These are phyloP conservation scores for Fusarium sublunatum DNA, from an alignment of 2,329 filamentous ascomycete species.

Conservation along the genomic window DNA sequence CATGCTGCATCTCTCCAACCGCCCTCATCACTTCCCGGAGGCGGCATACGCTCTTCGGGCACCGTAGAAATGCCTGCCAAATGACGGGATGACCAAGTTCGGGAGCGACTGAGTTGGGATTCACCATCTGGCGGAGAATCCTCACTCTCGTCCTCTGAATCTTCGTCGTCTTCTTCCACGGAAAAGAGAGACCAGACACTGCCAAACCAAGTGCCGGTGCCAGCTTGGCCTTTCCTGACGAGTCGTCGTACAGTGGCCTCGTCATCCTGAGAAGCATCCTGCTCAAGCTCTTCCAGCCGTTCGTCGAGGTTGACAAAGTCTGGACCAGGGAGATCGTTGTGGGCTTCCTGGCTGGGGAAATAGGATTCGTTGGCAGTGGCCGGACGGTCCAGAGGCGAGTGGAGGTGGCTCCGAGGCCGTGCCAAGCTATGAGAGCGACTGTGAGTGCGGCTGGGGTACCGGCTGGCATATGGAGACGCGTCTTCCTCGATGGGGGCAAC, in stretches of 20 bases:
- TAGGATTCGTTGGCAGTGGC: conserved; percentile 44
- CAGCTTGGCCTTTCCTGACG: conserved; percentile 63
- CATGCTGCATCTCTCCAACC: conserved; percentile 76
- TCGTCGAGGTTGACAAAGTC: conserved; percentile 74
- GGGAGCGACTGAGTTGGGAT: conserved; percentile 46
- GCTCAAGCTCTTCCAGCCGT: conserved; percentile 65
- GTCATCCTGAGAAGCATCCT: conserved; percentile 64
- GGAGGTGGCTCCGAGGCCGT: conserved; percentile 53
- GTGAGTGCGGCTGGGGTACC: conserved; percentile 59
- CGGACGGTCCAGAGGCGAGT: conserved; percentile 58
- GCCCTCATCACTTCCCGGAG: conserved; percentile 64
- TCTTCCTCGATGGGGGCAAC: conserved; percentile 53
- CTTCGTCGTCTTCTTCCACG: conserved; percentile 69
- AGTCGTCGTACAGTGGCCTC: conserved; percentile 69
- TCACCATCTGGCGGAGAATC: conserved; percentile 47
- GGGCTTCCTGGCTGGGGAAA: conserved; percentile 37
- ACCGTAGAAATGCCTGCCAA: conserved; percentile 56
- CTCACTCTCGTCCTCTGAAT: conserved; percentile 57
- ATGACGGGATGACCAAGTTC: conserved; percentile 51
- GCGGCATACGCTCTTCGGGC: conserved; percentile 60
- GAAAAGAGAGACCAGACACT: conserved; percentile 71
- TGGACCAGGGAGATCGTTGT: conserved; percentile 61
- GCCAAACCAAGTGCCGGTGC: conserved; percentile 69
- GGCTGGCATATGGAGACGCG: conserved; percentile 55
- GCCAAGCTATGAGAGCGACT: conserved; percentile 52